Conservation (phyloP, 2,329 filamentous ascomycete genomes). For the Lecanicillium sp. region DNA sequence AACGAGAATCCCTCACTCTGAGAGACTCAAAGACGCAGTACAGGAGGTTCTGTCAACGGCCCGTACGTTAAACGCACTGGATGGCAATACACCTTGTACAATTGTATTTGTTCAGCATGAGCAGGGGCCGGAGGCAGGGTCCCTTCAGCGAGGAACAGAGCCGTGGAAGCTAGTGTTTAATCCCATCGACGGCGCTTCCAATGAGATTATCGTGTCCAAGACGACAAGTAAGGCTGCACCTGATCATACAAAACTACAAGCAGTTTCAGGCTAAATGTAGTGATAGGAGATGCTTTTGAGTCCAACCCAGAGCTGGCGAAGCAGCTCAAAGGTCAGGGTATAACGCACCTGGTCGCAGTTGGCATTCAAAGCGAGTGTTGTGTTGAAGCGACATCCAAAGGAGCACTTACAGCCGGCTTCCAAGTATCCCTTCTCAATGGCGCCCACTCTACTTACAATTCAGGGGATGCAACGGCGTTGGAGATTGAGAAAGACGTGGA, state of each 20-base stretch:
- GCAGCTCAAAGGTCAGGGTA: slow-evolving; percentile 13
- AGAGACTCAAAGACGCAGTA: slow-evolving; percentile 14
- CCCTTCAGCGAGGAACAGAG: slow-evolving; percentile 16
- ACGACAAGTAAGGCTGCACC: slow-evolving; percentile 15
- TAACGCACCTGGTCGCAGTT: slow-evolving; percentile 17
- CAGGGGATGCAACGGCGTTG: slow-evolving; percentile 12
- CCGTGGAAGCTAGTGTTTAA: slow-evolving; percentile 21
- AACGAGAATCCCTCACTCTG: slow-evolving; percentile 18
- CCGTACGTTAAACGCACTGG: slow-evolving; percentile 10
- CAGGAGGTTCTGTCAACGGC: slow-evolving; percentile 15
- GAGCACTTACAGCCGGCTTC: slow-evolving; percentile 20
- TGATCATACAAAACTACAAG: too few species aligned
- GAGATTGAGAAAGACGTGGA: slow-evolving; percentile 21
- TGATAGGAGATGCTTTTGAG: slow-evolving; percentile 18
- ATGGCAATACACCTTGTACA: slow-evolving; percentile 3
- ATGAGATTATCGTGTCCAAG: slow-evolving; percentile 19
- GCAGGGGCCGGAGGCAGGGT: slow-evolving; percentile 15
- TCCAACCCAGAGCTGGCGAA: slow-evolving; percentile 20
- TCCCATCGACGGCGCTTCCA: slow-evolving; percentile 10
- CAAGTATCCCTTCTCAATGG: slow-evolving; percentile 19
- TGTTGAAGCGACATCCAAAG: slow-evolving; percentile 18
- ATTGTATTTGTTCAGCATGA: slow-evolving; percentile 23
- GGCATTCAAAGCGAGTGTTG: slow-evolving; percentile 25
- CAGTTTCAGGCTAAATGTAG: too few species aligned
- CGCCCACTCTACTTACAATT: slow-evolving; percentile 23